Evolutionary conservation across 129 eudicot genomes (phyloP), one percentile per base, ranked within the genome.

Genomic region (Solidago caesia): DNA sequence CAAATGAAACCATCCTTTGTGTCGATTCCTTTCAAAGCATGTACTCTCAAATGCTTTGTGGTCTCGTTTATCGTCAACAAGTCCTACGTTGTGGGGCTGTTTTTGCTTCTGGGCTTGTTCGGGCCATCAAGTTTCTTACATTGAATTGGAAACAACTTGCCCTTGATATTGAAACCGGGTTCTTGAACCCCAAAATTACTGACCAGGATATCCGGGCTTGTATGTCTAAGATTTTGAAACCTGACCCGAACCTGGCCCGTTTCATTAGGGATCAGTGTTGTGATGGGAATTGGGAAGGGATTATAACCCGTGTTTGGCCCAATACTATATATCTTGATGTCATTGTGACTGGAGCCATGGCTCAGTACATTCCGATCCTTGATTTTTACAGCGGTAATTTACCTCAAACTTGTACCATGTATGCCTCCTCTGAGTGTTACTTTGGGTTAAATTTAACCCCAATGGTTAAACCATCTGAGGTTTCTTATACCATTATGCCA

Each of bases 321-420:
- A 88, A 88, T 43, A 85, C 93, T 1, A 88, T 83, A 51, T 88
- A 88, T 49, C 61, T 88, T 13, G 93, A 88, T 62, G 93, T 88
- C 72, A 83, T 88, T 44, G 93, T 88, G 84, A 88, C 93, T 0
- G 93, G 93, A 39, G 87, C 93, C 0, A 88, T 88, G 93, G 87
- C 93, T 4, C 93, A 88, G 77, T 88, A 88, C 3, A 88, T 88
- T 63, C 93, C 93, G 0, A 88, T 83, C 12, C 81, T 88, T n/a
- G 89, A 88, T 76, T 88, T 77, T 59, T 88, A 88, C 75, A 83
- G 93, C 80, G 84, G 84, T 73, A 83, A 80, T 6, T 67, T 85
- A 14, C 93, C 89, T 25, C 93, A 85, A 60, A 87, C 87, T 0
- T 88, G 93, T 72, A 85, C 93, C 2, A 88, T 88, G 93, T 88